Conservation (phyloP, 176 grass and related monocot species). For the Chloris gayana region DNA sequence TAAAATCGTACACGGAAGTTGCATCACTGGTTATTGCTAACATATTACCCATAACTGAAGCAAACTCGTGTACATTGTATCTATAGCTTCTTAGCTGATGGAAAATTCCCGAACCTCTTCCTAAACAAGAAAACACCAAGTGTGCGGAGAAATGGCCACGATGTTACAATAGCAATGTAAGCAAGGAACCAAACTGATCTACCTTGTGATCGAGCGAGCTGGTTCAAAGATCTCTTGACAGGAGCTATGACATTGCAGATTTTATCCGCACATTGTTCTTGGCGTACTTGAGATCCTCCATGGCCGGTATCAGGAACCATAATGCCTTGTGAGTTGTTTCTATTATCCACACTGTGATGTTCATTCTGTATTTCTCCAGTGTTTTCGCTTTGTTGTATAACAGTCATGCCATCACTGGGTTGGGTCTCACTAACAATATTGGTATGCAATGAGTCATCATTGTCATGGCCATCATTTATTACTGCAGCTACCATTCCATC, state of each 20-base stretch:
- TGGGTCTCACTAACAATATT: conserved; percentile 9
- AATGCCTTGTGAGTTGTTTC: conserved; percentile 24
- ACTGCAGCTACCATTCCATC: conserved; percentile 82
- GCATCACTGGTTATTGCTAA: conserved; percentile 17
- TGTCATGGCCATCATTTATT: conserved; percentile 47
- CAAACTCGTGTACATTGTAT: conserved; percentile 2
- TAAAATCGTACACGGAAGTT: conserved; percentile 14
- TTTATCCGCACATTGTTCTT: conserved; percentile 33
- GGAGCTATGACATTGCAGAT: conserved; percentile 54
- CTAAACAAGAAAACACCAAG: conserved; percentile 60
- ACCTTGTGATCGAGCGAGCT: conserved; percentile 51
- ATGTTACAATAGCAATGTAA: conserved; percentile 77
- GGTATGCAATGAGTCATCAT: conserved; percentile 7
- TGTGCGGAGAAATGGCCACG: conserved; percentile 80
- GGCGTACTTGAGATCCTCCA: conserved; percentile 23
- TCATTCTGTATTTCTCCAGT: conserved; percentile 27
- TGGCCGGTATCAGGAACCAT: not conserved
- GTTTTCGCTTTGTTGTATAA: conserved; percentile 18
- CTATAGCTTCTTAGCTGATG: conserved; percentile 34
- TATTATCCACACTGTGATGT: not conserved
- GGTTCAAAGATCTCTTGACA: conserved; percentile 76
- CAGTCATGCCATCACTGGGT: not conserved
- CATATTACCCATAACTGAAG: conserved; percentile 34
- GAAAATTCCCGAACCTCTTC: conserved; percentile 52
- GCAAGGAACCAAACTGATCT: conserved; percentile 76